phyloP scores from a whole-genome alignment of 2,329 filamentous ascomycete genomes.

The Ambrosiella cleistominuta region DNA sequence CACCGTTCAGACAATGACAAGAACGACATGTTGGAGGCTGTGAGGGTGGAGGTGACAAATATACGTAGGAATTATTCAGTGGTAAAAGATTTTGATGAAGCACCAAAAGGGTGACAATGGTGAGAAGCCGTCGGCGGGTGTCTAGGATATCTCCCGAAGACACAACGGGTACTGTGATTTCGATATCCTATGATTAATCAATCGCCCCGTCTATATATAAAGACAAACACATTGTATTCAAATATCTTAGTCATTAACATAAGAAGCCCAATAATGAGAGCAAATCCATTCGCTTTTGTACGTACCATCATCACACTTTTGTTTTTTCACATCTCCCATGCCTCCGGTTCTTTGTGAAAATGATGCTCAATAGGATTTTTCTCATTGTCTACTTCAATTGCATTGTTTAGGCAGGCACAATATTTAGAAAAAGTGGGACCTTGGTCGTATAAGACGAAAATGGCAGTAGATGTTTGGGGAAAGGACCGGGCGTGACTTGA shows the following conservation, averaged over 20 bases:
- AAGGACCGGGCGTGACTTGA: neutral
- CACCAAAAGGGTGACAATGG: neutral
- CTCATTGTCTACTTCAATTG: neutral
- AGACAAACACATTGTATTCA: neutral
- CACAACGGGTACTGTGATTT: no score
- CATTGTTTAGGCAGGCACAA: neutral
- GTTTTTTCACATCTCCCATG: neutral
- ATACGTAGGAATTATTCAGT: neutral
- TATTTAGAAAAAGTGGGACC: neutral
- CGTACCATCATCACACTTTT: neutral
- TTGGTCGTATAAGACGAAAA: neutral
- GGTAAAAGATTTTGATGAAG: neutral
- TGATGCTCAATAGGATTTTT: no score
- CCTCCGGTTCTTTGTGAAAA: no score
- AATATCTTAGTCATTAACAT: no score
- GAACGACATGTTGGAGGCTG: neutral
- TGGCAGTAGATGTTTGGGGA: neutral
- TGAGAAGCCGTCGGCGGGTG: neutral
- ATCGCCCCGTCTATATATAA: neutral
- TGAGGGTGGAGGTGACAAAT: neutral
- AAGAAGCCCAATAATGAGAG: no score
- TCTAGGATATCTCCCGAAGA: no score
- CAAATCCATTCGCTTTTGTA: neutral
- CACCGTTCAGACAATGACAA: constrained; percentile 17
- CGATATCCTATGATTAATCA: neutral